Evolutionary conservation across 805 yeast genomes (phyloP), one percentile per base, ranked within the genome.

Genomic region (Kodamaea kaohsiungensis): DNA sequence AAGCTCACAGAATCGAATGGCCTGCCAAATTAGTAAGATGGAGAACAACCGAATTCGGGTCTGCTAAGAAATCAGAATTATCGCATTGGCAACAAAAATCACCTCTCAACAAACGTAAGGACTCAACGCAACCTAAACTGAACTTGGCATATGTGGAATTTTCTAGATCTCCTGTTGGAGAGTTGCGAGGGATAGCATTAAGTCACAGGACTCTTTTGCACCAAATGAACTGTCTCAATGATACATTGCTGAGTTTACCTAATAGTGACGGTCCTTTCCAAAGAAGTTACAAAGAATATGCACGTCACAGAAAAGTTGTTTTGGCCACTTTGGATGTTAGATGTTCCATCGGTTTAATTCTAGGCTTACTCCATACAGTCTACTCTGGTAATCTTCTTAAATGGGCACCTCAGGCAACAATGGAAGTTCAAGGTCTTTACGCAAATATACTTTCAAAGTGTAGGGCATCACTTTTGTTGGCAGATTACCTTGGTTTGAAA

Each of bases 61-160:
- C 77, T 0, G 79, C 78, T 17, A 67, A 70, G 46, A 71, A 71
- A 48, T 65, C 74, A 1, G 80, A 76, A 49, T 53, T 72, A 9
- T 46, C 63, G 1, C 52, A 50, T 33, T 70, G 70, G 76, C 63
- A 38, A 13, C 37, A 59, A 27, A 61, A 58, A 54, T 35, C 35
- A 7, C 19, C 19, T 8, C 51, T 12, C 12, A 35, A 56, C 33
- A 35, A 48, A 17, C 15, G 33, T 1, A 52, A 49, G 33, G 43
- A 54, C 12, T 6, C 35, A 30, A 30, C 35, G 3, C 35, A 40
- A 17, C 43, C 57, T 22, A 61, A 59, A 40, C 60, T 69, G 16
- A 96, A 90, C 63, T 73, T 95, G 55, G 97, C 98, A 0, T 95
- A 95, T 64, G 92, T 95, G 12, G 99, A 95, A 71, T 95, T 88